Base-by-base conservation (phyloP, 2,329 filamentous ascomycete genomes). In the Didymella pomorum region DNA sequence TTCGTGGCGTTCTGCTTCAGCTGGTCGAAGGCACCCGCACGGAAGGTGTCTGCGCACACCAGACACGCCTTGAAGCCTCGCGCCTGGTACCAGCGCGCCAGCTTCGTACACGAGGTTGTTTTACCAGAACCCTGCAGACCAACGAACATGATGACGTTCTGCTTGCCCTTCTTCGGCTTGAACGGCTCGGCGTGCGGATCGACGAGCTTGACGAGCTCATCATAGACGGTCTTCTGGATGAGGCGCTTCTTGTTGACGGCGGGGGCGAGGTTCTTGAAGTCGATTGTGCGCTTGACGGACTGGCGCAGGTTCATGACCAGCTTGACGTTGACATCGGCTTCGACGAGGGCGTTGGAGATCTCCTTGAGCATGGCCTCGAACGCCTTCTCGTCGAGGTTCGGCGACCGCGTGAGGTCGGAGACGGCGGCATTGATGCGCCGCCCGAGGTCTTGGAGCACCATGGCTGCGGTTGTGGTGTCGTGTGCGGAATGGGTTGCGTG, bases 121-220 rank as follows among this genome's bases (percentile, higher is more conserved):
- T 99, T 99, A 78, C 95, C 95, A 5, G 94, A 92, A 83, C 95
- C 95, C 79, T 99, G 95, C 47, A 99, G 84, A 80, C 95, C 95
- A 63, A 99, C 95, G 77, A 99, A 98, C 95, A 99, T 99, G 79
- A 99, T 97, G 74, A 99, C 91, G 78, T 97, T 99, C 63, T 90
- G 84, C 77, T 93, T 95, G 65, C 93, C 93, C 81, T 98, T 99
- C 82, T 96, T 97, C 21, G 94, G 93, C 77, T 96, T 95, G 84
- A 97, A 99, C 0, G 94, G 90, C 66, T 97, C 93, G 70, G 91
- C 89, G 79, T 98, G 94, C 25, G 95, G 95, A 72, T 99, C 93
- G 67, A 99, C 95, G 49, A 99, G 89, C 72, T 92, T 89, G 67
- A 98, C 94, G 51, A 99, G 88, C 78, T 98, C 93, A 75, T 99